Evolutionary conservation across 108 stramenopile species (phyloP), one percentile per base, ranked within the genome.

Genomic region (Discostella stelligeroides): DNA sequence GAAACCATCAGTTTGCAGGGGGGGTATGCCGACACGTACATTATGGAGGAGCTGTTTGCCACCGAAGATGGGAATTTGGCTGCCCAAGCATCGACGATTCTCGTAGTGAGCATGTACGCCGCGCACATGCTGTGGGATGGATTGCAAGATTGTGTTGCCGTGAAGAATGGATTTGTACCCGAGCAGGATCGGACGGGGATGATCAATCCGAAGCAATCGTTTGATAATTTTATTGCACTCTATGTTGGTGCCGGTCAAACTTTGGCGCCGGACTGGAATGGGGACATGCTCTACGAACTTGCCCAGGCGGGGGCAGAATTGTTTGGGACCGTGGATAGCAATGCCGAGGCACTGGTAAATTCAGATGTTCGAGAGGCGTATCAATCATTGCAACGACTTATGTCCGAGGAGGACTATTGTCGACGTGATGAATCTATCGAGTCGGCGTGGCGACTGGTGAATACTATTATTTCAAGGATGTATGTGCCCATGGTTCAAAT

Each of bases 161-260:
- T 71, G 39, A 84, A 37, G 70, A 70, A 72, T 57, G 76, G 71
- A 41, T 76, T 57, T 47, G 72, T 68, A 15, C 61, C 81, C 12
- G 76, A 75, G 13, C 88, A 85, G 10, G 84, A 90, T 50, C 61
- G 80, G 53, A 84, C 84, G 0, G 85, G 76, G 1, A 54, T 72
- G 30, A 18, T 88, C 25, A 54, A 74, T 75, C 70, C 68, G 68
- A 50, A 80, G 66, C 46, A 83, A 68, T 53, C 83, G 60, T 77
- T 89, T 17, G 92, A 94, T 53, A 82, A 88, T 37, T 91, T 94
- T 68, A 91, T 94, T 47, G 90, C 90, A 15, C 65, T 91, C 4
- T 94, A 88, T 79, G 79, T 94, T 21, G 92, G 90, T 28, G 79
- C 75, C 18, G 82, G 73, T 29, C 87, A 89, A 56, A 72, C 75